A percentile compares a stretch with the other conserved stretches of the same genome.
Evolutionary conservation across 164 flowering plant genomes (phyloP).

Genomic region (Buxus sempervirens): DNA sequence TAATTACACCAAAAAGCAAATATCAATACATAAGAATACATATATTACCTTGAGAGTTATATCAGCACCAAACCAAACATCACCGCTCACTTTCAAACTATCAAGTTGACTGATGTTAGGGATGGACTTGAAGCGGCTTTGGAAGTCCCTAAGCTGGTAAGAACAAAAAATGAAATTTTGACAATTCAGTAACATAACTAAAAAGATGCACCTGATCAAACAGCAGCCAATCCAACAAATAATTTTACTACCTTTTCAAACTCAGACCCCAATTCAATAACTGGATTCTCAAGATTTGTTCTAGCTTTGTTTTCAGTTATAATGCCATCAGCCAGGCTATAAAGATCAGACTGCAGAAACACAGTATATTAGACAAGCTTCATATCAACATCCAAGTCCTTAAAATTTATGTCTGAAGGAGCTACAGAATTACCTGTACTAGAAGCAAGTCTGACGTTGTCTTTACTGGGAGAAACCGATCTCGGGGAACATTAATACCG

Average conservation of each 20-base stretch:
- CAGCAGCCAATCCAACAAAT: neutral
- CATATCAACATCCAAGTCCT: neutral
- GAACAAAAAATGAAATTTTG: neutral
- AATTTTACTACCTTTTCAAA: conserved; percentile 69
- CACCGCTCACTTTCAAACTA: conserved; percentile 86
- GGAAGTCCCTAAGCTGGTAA: conserved; percentile 68
- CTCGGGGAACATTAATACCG: conserved; percentile 91
- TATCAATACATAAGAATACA: neutral
- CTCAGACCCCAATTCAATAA: conserved; percentile 91
- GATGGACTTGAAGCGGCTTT: conserved; percentile 82
- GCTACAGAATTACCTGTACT: conserved; percentile 60
- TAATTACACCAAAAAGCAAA: neutral
- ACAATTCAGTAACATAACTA: neutral
- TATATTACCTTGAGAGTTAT: conserved; percentile 73
- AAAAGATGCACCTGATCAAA: neutral
- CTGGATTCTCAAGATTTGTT: conserved; percentile 71
- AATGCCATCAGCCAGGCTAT: conserved; percentile 69
- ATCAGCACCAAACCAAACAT: conserved; percentile 89
- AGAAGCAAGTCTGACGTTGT: conserved; percentile 97
- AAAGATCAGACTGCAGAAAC: conserved; percentile 85
- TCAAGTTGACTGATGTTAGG: conserved; percentile 93
- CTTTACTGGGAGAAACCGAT: conserved; percentile 97
- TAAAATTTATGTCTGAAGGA: neutral
- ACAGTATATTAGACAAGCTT: conserved; percentile 10
- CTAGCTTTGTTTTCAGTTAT: conserved; percentile 66